Base-by-base conservation (phyloP, 2,329 filamentous ascomycete genomes). In the Penicillium sp. region DNA sequence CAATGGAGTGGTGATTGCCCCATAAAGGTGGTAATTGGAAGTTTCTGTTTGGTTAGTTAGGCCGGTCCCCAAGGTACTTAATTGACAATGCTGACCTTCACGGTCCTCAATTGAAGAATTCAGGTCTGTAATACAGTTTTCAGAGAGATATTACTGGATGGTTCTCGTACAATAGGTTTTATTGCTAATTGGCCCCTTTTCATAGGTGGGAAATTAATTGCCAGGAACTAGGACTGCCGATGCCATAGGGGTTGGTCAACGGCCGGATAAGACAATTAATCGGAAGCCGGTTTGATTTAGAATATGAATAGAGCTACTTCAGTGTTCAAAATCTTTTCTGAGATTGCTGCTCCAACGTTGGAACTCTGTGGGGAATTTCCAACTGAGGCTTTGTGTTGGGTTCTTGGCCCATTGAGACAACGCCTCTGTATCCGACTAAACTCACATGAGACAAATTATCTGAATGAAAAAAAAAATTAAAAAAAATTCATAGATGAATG, bases 21-120 rank as follows among this genome's bases (percentile, higher is more conserved):
- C 50, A 49, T 58, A 19, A 4, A 43, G 57, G 58, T 65, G 51
- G 60, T 63, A 65, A 66, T 59, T 59, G 37, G 31, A 14, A 54
- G 22, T 13, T 46, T 62, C 10, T 65, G 50, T 54, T 29, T 65
- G 65, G 65, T 50, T 56, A 31, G 29, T 14, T 9, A 14, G 33
- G 27, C 21, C 33, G 13, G 58, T 47, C 62, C 54, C 22, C 63
- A 67, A 67, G 65, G 65, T 65, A 65, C 65, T 52, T 65, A 49
- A 10, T 29, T 45, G 42, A 49, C 45, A 33, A 31, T 24, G 53
- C 39, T 57, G 58, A 57, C 63, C 47, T 60, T 57, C 65, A 67
- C 63, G 65, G 65, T 67, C 63, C 65, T 50, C 63, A 61, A 54
- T 59, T 49, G 42, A 57, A 10, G 43, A 39, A 10, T 33, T 14